Evolutionary conservation across 1,284 basidiomycete species (phyloP).

Genomic region (Neotropicomus parvogracilis): DNA sequence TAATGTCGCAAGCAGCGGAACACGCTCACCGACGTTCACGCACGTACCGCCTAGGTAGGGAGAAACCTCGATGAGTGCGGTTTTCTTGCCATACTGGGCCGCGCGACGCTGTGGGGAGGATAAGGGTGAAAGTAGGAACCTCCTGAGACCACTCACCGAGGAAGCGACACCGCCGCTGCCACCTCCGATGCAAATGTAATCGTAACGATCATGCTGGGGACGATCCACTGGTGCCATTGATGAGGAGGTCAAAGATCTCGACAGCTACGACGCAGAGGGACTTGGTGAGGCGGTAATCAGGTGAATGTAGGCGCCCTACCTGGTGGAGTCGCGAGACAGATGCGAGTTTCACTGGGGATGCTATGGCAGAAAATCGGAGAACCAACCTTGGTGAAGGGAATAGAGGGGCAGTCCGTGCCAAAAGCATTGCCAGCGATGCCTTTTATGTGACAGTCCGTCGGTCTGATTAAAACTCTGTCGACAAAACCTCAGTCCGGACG

Average conservation of each 20-base stretch:
- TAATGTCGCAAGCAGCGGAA: neutral
- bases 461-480: constrained; percentile 13
- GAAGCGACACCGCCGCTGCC: constrained; percentile 81
- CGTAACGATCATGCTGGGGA: constrained; percentile 58
- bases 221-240: constrained; percentile 69
- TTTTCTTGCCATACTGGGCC: constrained; percentile 91
- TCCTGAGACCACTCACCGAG: constrained; percentile 43
- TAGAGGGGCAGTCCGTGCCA: neutral
- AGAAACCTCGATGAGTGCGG: constrained; percentile 82
- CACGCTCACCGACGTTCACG: constrained; percentile 82
- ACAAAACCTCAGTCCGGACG: too few relatives aligned
- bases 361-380: constrained; percentile 5
- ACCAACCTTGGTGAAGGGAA: constrained; percentile 9
- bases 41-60: constrained; percentile 90
- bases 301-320: constrained; percentile 17
- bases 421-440: constrained; percentile 14
- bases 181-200: constrained; percentile 80
- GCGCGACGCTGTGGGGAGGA: constrained; percentile 64
- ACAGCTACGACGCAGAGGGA: constrained; percentile 39
- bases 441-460: constrained; percentile 21
- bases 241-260: constrained; percentile 44
- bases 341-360: constrained; percentile 14
- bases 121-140: neutral
- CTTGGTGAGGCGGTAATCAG: constrained; percentile 7
- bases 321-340: constrained; percentile 30